Conservation (phyloP, 345 rosid species). For the Eucalyptus curtisii region DNA sequence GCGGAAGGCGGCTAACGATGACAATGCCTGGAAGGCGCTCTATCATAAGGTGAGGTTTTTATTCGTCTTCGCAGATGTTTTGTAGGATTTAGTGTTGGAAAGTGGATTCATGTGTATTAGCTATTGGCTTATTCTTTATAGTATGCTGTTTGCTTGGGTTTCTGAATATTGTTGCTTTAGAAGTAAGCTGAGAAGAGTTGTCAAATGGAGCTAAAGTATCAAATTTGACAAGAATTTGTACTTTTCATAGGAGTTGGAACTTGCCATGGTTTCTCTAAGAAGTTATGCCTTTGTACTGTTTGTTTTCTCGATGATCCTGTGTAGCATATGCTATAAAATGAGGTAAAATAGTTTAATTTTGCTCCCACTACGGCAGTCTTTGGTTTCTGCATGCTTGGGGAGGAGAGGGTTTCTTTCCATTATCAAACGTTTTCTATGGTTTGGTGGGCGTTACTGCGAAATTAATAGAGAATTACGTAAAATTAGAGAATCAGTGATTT, state of each 20-base stretch:
- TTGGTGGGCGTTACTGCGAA: background rate
- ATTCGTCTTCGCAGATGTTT: background rate
- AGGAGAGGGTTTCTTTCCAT: background rate
- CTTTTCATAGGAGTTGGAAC: background rate
- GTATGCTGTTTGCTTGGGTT: background rate
- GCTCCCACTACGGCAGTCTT: background rate
- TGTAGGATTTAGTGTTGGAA: background rate
- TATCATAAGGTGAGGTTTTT: conserved; percentile 65
- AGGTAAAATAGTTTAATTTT: background rate
- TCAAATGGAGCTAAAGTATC: background rate
- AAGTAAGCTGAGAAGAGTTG: background rate
- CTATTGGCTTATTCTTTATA: background rate
- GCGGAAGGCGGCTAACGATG: conserved; percentile 98
- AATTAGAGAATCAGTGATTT: background rate
- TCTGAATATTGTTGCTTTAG: background rate
- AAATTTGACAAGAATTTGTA: background rate
- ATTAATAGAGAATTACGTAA: background rate
- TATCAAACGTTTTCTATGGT: background rate
- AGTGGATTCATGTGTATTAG: background rate
- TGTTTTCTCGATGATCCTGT: background rate
- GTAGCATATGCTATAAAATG: background rate
- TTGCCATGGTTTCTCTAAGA: background rate
- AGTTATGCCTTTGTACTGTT: background rate
- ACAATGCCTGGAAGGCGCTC: conserved; percentile 96
- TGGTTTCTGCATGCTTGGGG: background rate